phyloP scores from a whole-genome alignment of 192 early-diverging fungal genomes.

The Geranomyces variabilis region DNA sequence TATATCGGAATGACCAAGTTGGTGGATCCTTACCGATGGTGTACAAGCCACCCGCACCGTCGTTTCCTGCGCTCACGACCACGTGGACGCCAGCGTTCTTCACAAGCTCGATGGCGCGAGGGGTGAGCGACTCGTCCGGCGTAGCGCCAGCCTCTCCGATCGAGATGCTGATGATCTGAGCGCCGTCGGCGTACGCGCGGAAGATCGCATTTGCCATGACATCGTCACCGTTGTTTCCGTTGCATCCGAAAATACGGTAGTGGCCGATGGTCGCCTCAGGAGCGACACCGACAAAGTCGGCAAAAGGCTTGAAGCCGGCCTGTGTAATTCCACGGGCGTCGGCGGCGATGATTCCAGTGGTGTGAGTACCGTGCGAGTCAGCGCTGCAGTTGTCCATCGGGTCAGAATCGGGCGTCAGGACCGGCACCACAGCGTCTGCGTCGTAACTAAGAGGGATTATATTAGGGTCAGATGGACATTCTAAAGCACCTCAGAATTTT shows the following conservation, averaged over 20 bases:
- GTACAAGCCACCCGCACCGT: slow-evolving; percentile 63
- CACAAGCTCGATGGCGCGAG: slow-evolving; percentile 60
- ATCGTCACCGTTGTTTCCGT: slow-evolving; percentile 59
- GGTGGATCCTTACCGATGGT: too few species aligned
- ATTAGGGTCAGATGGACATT: too few species aligned
- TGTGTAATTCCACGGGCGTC: slow-evolving; percentile 32
- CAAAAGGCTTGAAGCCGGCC: slow-evolving; percentile 10
- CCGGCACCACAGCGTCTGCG: neutral
- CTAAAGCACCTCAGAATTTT: too few species aligned
- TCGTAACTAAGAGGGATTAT: too few species aligned
- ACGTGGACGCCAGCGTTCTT: slow-evolving; percentile 43
- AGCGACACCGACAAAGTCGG: slow-evolving; percentile 68
- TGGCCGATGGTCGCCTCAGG: slow-evolving; percentile 77
- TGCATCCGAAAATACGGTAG: slow-evolving; percentile 82
- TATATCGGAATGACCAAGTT: too few species aligned
- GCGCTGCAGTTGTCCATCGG: slow-evolving; percentile 51
- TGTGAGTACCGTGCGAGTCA: slow-evolving; percentile 55
- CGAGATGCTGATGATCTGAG: slow-evolving; percentile 85
- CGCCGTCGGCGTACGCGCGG: slow-evolving; percentile 66
- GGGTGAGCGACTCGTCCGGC: slow-evolving; percentile 64
- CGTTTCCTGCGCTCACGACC: slow-evolving; percentile 76
- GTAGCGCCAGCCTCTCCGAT: slow-evolving; percentile 66
- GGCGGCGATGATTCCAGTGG: slow-evolving; percentile 52
- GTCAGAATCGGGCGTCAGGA: slow-evolving; percentile 42
- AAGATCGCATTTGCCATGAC: slow-evolving; percentile 78